Percentiles rank a stretch among this genome's conserved stretches.
Evolutionary conservation across 306 rosid species (phyloP).

Genomic region (Leucaena leucocephala): DNA sequence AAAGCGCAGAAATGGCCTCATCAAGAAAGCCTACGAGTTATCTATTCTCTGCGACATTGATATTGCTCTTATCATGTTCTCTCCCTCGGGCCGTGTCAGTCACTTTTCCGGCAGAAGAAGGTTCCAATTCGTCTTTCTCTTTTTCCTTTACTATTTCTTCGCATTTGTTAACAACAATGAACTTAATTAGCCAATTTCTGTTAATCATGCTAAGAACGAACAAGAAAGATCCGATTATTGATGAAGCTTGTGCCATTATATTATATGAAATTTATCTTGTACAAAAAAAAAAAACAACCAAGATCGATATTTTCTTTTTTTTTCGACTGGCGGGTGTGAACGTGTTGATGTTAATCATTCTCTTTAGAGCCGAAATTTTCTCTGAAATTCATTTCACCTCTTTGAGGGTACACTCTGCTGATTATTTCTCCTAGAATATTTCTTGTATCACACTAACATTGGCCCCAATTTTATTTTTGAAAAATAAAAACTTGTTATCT

Average conservation of each 20-base stretch:
- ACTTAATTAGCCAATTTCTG: not conserved
- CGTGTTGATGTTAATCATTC: not conserved
- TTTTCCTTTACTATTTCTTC: not conserved
- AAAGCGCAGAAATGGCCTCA: slow-evolving; percentile 85
- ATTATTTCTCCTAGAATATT: not conserved
- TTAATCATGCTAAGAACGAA: not conserved
- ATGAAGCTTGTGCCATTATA: too few relatives aligned
- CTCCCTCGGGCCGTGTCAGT: slow-evolving; percentile 65
- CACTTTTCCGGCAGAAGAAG: slow-evolving; percentile 77
- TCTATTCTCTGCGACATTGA: slow-evolving; percentile 84
- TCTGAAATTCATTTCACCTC: not conserved
- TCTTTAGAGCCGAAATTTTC: too few relatives aligned
- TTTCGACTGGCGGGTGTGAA: not conserved
- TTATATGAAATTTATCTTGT: not conserved
- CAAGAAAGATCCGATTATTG: not conserved
- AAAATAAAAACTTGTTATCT: not conserved
- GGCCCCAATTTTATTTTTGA: not conserved
- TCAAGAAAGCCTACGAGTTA: slow-evolving; percentile 82
- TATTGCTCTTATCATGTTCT: slow-evolving; percentile 83
- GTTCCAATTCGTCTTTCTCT: slow-evolving; percentile 20
- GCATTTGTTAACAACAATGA: not conserved
- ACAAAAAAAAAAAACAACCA: not conserved
- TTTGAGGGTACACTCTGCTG: not conserved
- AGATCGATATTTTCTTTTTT: not conserved
- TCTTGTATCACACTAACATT: not conserved